A percentile compares a stretch with the other conserved stretches of the same genome.
These are phyloP conservation scores for Neonectria magnoliae DNA, from an alignment of 2,329 filamentous ascomycete species.

Conservation along the genomic window DNA sequence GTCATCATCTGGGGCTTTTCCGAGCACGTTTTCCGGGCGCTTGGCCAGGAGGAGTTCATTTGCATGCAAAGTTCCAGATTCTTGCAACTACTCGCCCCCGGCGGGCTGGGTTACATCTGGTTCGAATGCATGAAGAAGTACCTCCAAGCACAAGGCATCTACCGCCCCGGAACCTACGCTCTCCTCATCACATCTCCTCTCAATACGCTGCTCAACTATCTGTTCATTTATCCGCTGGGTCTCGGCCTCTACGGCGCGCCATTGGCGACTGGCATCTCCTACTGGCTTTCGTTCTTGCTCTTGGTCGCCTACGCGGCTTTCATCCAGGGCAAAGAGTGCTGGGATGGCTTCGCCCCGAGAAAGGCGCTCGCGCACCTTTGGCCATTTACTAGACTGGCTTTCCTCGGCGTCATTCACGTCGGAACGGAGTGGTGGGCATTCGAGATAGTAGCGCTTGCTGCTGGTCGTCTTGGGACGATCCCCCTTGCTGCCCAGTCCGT, in stretches of 20 bases:
- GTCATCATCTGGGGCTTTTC: conserved; percentile 79
- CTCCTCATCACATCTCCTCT: conserved; percentile 84
- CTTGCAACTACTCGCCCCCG: conserved; percentile 77
- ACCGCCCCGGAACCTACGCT: conserved; percentile 83
- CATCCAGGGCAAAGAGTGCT: conserved; percentile 77
- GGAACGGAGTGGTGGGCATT: conserved; percentile 97
- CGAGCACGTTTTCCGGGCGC: conserved; percentile 75
- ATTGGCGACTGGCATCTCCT: conserved; percentile 83
- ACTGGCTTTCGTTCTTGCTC: conserved; percentile 84
- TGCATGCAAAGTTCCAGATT: conserved; percentile 79
- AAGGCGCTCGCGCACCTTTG: conserved; percentile 73
- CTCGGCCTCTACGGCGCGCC: conserved; percentile 83
- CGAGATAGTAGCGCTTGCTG: conserved; percentile 86
- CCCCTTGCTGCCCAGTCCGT: conserved; percentile 85
- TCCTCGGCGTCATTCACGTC: conserved; percentile 82
- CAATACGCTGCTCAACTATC: conserved; percentile 81
- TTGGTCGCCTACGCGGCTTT: conserved; percentile 79
- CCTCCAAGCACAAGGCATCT: conserved; percentile 89
- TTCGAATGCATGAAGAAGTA: conserved; percentile 90
- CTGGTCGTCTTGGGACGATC: conserved; percentile 81
- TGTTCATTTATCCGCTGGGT: conserved; percentile 77
- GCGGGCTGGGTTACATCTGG: conserved; percentile 86
- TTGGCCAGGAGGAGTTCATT: conserved; percentile 83
- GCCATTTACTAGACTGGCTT: conserved; percentile 78
- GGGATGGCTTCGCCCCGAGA: conserved; percentile 75